Evolutionary conservation across 208 protist species (phyloP).

Genomic region (Trypanosomatidae sp.): DNA sequence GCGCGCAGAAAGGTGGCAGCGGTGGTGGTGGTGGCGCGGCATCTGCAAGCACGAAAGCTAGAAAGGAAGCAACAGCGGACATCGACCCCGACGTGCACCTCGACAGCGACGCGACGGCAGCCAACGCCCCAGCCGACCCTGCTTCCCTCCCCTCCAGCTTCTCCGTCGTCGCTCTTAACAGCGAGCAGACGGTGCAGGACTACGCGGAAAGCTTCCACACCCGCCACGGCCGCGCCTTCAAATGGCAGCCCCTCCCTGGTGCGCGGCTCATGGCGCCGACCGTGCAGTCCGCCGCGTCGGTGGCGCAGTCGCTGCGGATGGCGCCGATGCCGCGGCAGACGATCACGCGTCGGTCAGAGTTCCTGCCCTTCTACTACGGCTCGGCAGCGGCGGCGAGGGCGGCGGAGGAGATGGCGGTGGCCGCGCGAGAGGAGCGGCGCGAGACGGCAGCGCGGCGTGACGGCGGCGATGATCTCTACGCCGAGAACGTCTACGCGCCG

Average conservation of each 20-base stretch:
- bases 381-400: neutral
- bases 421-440: neutral
- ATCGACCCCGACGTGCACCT: too few relatives aligned
- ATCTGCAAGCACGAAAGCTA: too few relatives aligned
- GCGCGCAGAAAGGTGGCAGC: too few relatives aligned
- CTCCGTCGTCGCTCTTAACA: neutral
- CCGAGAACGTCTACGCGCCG: too few relatives aligned
- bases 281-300: conserved; percentile 19
- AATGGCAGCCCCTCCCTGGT: conserved; percentile 34
- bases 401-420: conserved; percentile 2
- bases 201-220: conserved; percentile 24
- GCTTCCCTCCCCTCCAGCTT: neutral
- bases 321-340: conserved; percentile 13
- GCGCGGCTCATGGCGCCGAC: conserved; percentile 2
- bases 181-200: conserved; percentile 3
- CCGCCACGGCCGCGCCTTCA: conserved; percentile 26
- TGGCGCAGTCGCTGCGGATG: conserved; percentile 18
- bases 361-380: conserved; percentile 34
- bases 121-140: too few relatives aligned
- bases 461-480: too few relatives aligned
- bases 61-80: too few relatives aligned
- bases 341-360: conserved; percentile 21
- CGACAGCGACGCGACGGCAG: too few relatives aligned
- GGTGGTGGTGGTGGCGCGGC: too few relatives aligned
- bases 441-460: too few relatives aligned